phyloP scores from a whole-genome alignment of 306 rosid species.

The Pterocarpus santalinus region DNA sequence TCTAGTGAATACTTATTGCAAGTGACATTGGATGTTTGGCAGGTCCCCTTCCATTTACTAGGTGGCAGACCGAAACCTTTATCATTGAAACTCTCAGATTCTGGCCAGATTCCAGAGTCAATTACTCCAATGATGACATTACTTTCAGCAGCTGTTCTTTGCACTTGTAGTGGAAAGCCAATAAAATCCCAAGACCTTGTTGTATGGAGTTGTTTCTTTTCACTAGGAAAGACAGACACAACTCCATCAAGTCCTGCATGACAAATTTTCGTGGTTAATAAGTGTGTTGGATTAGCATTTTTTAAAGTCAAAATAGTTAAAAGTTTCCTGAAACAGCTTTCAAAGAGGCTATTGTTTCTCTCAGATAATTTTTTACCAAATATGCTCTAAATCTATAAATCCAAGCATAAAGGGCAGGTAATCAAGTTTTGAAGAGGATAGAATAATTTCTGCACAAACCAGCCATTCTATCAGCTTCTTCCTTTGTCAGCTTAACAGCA shows the following conservation, averaged over 20 bases:
- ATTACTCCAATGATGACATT: constrained; percentile 58
- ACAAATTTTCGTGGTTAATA: neutral
- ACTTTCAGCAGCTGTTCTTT: constrained; percentile 43
- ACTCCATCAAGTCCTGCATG: constrained; percentile 57
- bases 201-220: constrained; percentile 50
- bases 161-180: constrained; percentile 42
- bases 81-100: constrained; percentile 58
- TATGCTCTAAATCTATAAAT: too few species aligned
- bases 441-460: constrained; percentile 25
- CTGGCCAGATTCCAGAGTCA: constrained; percentile 66
- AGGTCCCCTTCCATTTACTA: constrained; percentile 67
- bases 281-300: too few species aligned
- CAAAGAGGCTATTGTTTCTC: too few species aligned
- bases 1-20: constrained; percentile 59
- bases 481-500: constrained; percentile 49
- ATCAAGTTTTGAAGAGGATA: neutral
- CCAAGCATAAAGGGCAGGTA: too few species aligned
- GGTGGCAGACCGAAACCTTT: constrained; percentile 61
- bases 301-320: too few species aligned
- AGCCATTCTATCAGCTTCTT: constrained; percentile 51
- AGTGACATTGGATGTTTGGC: constrained; percentile 49
- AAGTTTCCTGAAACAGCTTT: too few species aligned
- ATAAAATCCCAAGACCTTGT: constrained; percentile 46
- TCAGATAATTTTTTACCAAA: too few species aligned
- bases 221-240: constrained; percentile 60